A percentile compares a stretch with the other conserved stretches of the same genome.
phyloP scores from a whole-genome alignment of 2,329 filamentous ascomycete genomes.

The Nannizziopsis arthrosporioides region DNA sequence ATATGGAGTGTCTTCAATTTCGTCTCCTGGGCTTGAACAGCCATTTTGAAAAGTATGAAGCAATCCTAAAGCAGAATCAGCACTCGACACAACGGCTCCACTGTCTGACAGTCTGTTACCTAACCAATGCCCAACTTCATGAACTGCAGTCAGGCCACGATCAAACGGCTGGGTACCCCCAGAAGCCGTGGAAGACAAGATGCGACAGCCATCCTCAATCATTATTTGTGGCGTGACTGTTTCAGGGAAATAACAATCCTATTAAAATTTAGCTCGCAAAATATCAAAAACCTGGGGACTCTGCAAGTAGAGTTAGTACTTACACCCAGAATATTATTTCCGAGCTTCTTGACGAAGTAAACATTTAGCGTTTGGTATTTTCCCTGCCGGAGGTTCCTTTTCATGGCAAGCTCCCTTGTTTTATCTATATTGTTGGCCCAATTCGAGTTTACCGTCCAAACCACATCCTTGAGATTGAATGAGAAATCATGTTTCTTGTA shows the following conservation, averaged over 20 bases:
- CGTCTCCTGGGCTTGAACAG: slow-evolving; percentile 33
- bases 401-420: slow-evolving; percentile 44
- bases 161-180: slow-evolving; percentile 39
- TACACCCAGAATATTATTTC: slow-evolving; percentile 17
- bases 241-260: slow-evolving; percentile 21
- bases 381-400: slow-evolving; percentile 42
- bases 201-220: slow-evolving; percentile 45
- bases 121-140: slow-evolving; percentile 40
- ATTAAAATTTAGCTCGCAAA: slow-evolving; percentile 29
- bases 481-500: slow-evolving; percentile 37
- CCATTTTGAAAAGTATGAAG: slow-evolving; percentile 36
- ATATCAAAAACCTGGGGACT: slow-evolving; percentile 41
- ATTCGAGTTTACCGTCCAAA: slow-evolving; percentile 42
- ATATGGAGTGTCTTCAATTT: slow-evolving; percentile 35
- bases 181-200: slow-evolving; percentile 47
- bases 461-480: slow-evolving; percentile 41
- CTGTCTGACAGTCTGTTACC: slow-evolving; percentile 19
- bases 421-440: slow-evolving; percentile 43
- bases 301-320: slow-evolving; percentile 16
- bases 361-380: slow-evolving; percentile 46
- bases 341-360: slow-evolving; percentile 48
- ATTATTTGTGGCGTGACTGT: slow-evolving; percentile 28
- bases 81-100: neutral
- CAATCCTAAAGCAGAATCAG: slow-evolving; percentile 15
- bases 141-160: slow-evolving; percentile 35